phyloP scores from a whole-genome alignment of 805 yeast genomes.

The Lipomyces yamadae region DNA sequence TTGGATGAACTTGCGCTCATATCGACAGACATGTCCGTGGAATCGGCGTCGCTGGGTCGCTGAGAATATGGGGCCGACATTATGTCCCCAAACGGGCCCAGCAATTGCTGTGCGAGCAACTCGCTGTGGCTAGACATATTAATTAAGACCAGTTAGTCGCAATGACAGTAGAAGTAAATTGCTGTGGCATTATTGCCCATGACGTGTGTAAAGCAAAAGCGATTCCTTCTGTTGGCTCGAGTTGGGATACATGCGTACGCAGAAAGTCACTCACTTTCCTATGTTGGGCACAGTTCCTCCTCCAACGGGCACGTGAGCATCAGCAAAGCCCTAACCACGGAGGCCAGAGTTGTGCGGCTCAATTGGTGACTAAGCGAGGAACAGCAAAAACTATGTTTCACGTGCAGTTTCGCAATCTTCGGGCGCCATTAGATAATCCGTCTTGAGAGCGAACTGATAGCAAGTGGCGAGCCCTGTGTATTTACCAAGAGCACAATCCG shows the following conservation, averaged over 20 bases:
- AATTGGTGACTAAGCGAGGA: neutral
- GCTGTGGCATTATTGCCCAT: neutral
- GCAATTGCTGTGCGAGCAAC: neutral
- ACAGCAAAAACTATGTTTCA: neutral
- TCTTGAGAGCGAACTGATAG: neutral
- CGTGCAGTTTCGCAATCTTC: neutral
- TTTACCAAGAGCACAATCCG: neutral
- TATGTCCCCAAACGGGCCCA: conserved; percentile 19
- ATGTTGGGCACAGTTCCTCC: no score
- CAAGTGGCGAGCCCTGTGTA: neutral
- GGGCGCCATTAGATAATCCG: neutral
- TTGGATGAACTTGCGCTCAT: conserved; percentile 1
- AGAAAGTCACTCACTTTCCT: no score
- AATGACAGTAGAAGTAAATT: neutral
- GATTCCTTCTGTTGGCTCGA: neutral
- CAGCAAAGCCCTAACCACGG: no score
- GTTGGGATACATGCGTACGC: no score
- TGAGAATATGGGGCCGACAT: neutral
- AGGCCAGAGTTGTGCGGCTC: neutral
- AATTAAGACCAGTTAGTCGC: neutral
- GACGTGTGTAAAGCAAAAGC: neutral
- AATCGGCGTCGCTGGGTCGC: conserved; percentile 7
- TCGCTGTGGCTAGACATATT: neutral
- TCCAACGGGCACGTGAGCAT: no score
- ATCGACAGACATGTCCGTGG: conserved; percentile 13